phyloP scores from a whole-genome alignment of 345 rosid species.

The Hirschfeldia incana region DNA sequence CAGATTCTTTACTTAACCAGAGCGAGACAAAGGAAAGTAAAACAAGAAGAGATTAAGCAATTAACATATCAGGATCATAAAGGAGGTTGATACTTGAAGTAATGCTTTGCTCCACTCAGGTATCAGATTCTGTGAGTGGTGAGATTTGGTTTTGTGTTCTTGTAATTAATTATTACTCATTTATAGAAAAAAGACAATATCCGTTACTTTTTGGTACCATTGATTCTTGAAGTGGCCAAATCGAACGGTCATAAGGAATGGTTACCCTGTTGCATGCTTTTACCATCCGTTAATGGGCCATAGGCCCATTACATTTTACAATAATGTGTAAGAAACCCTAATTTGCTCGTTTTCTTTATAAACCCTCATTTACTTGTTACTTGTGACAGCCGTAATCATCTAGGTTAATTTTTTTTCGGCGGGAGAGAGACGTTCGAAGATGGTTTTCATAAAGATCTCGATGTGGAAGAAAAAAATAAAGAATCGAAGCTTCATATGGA shows the following conservation, averaged over 20 bases:
- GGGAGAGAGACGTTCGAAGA: not conserved
- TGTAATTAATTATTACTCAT: not conserved
- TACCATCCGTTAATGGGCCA: not conserved
- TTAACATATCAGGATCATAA: not conserved
- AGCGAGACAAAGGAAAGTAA: not conserved
- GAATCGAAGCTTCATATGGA: not conserved
- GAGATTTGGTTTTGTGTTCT: constrained; percentile 28
- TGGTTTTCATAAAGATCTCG: not conserved
- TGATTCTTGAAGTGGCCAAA: not conserved
- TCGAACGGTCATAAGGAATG: constrained; percentile 8
- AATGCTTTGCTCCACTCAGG: constrained; percentile 23
- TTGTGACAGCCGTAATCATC: not conserved
- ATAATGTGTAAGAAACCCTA: not conserved
- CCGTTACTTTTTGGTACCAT: not conserved
- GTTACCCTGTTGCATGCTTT: not conserved
- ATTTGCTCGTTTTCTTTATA: not conserved
- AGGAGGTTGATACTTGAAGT: constrained; percentile 28
- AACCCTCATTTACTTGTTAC: not conserved
- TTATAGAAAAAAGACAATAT: no score
- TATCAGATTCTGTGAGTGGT: constrained; percentile 32
- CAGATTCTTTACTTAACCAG: constrained; percentile 37
- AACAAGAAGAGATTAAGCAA: not conserved
- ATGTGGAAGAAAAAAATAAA: not conserved
- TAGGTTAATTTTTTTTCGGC: not conserved
- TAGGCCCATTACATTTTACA: not conserved